A percentile compares a stretch with the other conserved stretches of the same genome.
phyloP scores from a whole-genome alignment of 2,329 filamentous ascomycete species.

The Fusarium algeriense region DNA sequence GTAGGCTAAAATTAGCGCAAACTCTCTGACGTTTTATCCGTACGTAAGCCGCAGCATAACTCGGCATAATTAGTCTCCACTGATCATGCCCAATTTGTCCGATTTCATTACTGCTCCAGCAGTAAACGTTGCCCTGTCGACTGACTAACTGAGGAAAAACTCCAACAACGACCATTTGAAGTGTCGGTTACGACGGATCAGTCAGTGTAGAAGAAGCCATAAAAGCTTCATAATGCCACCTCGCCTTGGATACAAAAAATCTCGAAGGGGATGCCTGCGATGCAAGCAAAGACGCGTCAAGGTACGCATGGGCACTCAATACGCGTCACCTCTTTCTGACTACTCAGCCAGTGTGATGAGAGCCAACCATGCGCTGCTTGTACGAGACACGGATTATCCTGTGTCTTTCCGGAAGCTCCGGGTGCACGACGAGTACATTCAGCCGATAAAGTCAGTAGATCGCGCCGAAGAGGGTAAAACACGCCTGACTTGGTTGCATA shows the following conservation, averaged over 20 bases:
- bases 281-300: conserved; percentile 55
- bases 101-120: background rate
- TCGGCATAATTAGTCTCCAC: background rate
- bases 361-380: conserved; percentile 54
- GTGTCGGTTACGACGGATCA: background rate
- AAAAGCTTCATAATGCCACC: conserved; percentile 9
- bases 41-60: background rate
- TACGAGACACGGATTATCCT: conserved; percentile 52
- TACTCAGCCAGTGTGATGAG: conserved; percentile 55
- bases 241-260: conserved; percentile 54
- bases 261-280: conserved; percentile 51
- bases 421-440: conserved; percentile 11
- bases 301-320: conserved; percentile 33
- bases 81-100: background rate
- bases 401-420: conserved; percentile 45
- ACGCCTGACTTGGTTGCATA: conserved; percentile 1
- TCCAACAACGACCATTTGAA: background rate
- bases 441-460: conserved; percentile 3
- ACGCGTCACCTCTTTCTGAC: background rate
- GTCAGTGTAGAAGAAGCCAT: fast-evolving
- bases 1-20: too few species aligned
- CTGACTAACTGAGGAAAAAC: background rate
- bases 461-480: background rate
- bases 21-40: background rate
- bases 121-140: too few species aligned